Base-by-base conservation (phyloP, 495 filamentous ascomycete species). In the Cetradonia linearis region DNA sequence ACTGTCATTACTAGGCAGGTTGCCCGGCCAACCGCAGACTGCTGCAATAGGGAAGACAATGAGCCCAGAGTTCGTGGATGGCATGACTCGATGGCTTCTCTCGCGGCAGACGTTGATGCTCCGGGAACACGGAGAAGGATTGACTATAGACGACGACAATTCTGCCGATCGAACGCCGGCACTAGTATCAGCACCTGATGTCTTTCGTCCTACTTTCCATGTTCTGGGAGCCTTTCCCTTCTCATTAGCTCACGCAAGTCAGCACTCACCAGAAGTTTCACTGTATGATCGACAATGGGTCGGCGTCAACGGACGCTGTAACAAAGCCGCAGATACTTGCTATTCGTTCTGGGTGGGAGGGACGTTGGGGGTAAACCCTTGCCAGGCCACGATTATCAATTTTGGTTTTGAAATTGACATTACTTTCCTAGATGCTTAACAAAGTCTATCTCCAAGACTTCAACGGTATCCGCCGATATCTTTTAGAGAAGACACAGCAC, bases 321-420 rank as follows among this genome's bases (percentile, higher is more conserved):
- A 96, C 73, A 98, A 98, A 68, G 70, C 81, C 14, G 84, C 85
- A 23, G 93, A 98, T 72, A 97, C 92, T 2, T 98, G 93, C 71
- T 97, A 98, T 71, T 83, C 81, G 7, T 98, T 90, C 76, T 98
- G 93, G 93, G 87, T 86, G 2, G 77, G 77, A 31, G 91, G 81
- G 13, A 82, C 88, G 7, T 71, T 97, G 8, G 73, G 71, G 54
- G 81, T 88, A 75, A 64, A 75, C 53, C 31, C 7, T 49, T 36
- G 18, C 61, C 34, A 59, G 58, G 11, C 20, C 25, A n/a, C 50
- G 37, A n/a, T 38, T 58, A 44, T 18, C 31, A 1, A 30, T 6
- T 27, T 54, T 50, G 27, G 20, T 55, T 28, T 23, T 38, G 57
- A 70, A 46, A 70, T 54, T 34, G 25, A 53, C n/a, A 25, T 37